A percentile compares a stretch with the other conserved stretches of the same genome.
Conservation (phyloP, 768 basidiomycete species). For the Galerina marginata region DNA sequence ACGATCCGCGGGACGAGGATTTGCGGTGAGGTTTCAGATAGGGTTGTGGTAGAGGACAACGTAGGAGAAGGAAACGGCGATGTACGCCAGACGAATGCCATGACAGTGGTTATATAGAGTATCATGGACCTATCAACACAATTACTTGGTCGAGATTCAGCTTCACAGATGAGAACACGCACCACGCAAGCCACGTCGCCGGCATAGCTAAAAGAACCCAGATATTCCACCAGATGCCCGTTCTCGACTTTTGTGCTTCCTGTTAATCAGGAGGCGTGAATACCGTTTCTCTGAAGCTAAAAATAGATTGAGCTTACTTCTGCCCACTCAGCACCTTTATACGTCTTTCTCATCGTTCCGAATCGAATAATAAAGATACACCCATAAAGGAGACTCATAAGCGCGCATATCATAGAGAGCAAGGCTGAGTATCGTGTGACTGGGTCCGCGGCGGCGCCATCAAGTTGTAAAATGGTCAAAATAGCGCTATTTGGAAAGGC, state of each 20-base stretch:
- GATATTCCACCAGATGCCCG: constrained; percentile 57
- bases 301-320: constrained; percentile 29
- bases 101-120: constrained; percentile 56
- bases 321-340: constrained; percentile 66
- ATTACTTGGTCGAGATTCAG: not conserved
- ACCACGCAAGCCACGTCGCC: constrained; percentile 68
- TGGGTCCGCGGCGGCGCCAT: constrained; percentile 51
- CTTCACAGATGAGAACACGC: not conserved
- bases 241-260: constrained; percentile 51
- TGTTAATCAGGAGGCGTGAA: constrained; percentile 23
- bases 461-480: constrained; percentile 37
- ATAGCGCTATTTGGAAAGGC: constrained; percentile 28
- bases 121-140: constrained; percentile 55
- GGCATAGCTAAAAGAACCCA: constrained; percentile 74
- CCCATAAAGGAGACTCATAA: constrained; percentile 64
- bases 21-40: not conserved
- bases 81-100: constrained; percentile 69
- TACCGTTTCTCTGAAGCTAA: not conserved
- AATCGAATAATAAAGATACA: constrained; percentile 68
- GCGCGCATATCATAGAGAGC: constrained; percentile 58
- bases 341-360: constrained; percentile 63
- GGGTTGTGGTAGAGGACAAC: constrained; percentile 31
- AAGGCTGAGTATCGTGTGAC: constrained; percentile 59
- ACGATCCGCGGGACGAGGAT: constrained; percentile 45
- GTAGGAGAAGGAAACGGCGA: constrained; percentile 37